Evolutionary conservation across 2,329 filamentous ascomycete species (phyloP), one percentile per base, ranked within the genome.

Genomic region (Sporothrix brasiliensis): DNA sequence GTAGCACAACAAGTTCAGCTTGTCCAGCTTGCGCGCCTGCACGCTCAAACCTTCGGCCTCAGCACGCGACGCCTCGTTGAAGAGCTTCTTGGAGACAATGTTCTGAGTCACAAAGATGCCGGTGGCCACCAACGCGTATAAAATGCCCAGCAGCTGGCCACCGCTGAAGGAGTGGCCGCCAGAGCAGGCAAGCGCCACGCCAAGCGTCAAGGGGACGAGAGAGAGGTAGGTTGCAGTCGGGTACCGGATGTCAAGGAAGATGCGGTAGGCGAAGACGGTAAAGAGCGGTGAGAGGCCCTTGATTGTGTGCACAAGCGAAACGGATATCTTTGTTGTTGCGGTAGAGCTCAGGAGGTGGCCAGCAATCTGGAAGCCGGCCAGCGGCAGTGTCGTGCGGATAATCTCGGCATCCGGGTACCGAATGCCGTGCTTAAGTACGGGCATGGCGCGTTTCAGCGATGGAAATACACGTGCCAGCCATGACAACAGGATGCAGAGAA

Each of bases 51-150:
- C 87, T 69, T 97, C 92, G 9, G 89, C 88, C 80, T 97, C 94
- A 2, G 92, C 92, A 71, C 89, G 89, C 7, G 93, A 91, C 7
- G 92, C 93, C 78, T 97, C 94, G 79, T 97, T 99, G 84, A 99
- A 99, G 11, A 99, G 88, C 74, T 93, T 92, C 81, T 99, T 99
- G 24, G 94, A 98, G 74, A 97, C 97, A 70, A 99, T 99, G 78
- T 99, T 99, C 78, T 99, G 95, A 0, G 93, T 95, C 49, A 99
- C 95, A 77, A 99, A 99, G 74, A 98, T 91, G 70, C 98, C 83
- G 9, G 95, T 93, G n/a, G 93, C 94, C 47, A 92, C 83, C 50
- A 99, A 90, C 3, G 95, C 94, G 76, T 94, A 94, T 13, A 94
- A 76, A 21, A 99, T 91, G n/a, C 95, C 95, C 67, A 95, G 86